These are phyloP conservation scores for Malassezia restricta DNA, from an alignment of 1,284 basidiomycete species.

Conservation along the genomic window DNA sequence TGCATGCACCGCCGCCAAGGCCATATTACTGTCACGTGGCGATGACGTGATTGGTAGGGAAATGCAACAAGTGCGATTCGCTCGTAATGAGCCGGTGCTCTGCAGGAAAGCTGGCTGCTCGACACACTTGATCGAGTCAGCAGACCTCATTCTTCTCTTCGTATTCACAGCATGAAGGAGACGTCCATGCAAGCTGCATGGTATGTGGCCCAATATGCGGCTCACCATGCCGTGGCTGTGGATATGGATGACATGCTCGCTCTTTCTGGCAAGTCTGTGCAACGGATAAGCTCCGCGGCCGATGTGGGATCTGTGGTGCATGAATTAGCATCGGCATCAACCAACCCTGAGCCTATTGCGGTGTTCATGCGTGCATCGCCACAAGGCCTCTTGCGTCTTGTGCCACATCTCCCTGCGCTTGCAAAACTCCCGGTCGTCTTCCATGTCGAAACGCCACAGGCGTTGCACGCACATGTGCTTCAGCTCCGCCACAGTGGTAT, in stretches of 20 bases:
- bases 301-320: conserved; percentile 12
- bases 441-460: conserved; percentile 30
- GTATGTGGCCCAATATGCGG: conserved; percentile 7
- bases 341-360: background rate
- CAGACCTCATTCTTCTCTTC: no score
- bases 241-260: background rate
- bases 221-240: conserved; percentile 2
- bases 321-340: background rate
- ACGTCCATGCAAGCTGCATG: conserved; percentile 11
- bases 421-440: conserved; percentile 29
- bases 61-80: background rate
- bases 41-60: conserved; percentile 7
- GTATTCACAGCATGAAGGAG: conserved; percentile 3
- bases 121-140: no score
- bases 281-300: background rate
- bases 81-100: background rate
- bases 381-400: conserved; percentile 18
- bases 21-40: background rate
- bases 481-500: conserved; percentile 54
- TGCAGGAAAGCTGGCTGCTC: no score
- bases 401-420: conserved; percentile 35
- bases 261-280: background rate
- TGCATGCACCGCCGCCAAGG: no score
- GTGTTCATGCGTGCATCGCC: conserved; percentile 1
- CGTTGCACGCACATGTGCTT: conserved; percentile 55